Percentiles rank a stretch among this genome's conserved stretches.
Conservation (phyloP, 139 green algal genomes). For the Astrephomene gubernaculifera region DNA sequence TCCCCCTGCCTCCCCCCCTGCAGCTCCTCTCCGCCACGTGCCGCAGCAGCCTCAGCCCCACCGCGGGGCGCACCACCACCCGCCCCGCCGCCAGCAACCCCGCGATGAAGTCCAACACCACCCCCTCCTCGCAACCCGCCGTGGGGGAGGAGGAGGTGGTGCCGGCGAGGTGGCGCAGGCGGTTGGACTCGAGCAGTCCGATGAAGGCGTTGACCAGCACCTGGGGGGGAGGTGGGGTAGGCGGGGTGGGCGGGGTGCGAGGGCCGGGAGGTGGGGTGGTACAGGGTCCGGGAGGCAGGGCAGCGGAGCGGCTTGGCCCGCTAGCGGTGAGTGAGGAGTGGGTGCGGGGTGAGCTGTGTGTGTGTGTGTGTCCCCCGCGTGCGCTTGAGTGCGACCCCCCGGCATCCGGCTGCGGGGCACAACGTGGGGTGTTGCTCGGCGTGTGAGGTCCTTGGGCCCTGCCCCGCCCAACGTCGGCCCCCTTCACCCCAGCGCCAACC, state of each 20-base stretch:
- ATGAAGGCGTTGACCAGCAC: slow-evolving; percentile 61
- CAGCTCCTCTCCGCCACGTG: slow-evolving; percentile 21
- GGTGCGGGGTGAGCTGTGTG: no score
- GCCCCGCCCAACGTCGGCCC: no score
- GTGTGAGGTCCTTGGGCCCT: no score
- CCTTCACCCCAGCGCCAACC: no score
- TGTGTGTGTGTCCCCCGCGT: no score
- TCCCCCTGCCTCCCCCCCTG: neutral
- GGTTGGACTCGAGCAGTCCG: slow-evolving; percentile 48
- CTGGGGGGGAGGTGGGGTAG: slow-evolving; percentile 12
- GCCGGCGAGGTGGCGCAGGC: neutral
- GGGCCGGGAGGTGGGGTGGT: no score
- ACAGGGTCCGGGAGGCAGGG: neutral
- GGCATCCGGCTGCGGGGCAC: no score
- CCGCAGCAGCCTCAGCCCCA: slow-evolving; percentile 55
- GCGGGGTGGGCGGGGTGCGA: no score
- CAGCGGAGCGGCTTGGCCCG: no score
- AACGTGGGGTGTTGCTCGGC: no score
- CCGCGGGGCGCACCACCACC: slow-evolving; percentile 47
- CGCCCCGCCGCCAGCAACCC: slow-evolving; percentile 51
- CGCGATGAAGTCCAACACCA: slow-evolving; percentile 55
- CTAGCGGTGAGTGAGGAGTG: no score
- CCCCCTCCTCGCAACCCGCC: slow-evolving; percentile 5
- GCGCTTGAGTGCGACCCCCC: no score
- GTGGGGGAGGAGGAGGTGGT: neutral